These are phyloP conservation scores for Podila clonocystis DNA, from an alignment of 192 early-diverging fungal genomes.

Conservation along the genomic window DNA sequence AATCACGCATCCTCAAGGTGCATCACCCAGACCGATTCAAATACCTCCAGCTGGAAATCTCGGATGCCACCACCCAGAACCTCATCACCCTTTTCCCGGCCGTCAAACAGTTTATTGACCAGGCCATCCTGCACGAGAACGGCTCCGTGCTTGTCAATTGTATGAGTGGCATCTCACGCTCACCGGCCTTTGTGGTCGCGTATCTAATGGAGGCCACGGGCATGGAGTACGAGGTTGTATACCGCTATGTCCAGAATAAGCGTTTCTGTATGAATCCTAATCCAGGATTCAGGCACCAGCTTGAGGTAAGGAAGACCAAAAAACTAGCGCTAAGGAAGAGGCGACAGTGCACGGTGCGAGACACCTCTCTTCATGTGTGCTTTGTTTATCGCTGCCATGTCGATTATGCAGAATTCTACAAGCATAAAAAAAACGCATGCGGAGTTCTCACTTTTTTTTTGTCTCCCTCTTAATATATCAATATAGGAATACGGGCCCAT, in stretches of 20 bases:
- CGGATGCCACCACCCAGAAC: conserved; percentile 83
- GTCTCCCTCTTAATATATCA: neutral
- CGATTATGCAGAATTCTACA: too few species aligned
- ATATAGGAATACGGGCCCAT: conserved; percentile 85
- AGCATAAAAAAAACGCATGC: too few species aligned
- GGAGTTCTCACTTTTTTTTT: neutral
- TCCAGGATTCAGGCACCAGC: conserved; percentile 82
- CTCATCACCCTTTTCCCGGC: conserved; percentile 83
- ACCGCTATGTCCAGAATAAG: conserved; percentile 85
- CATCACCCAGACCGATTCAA: conserved; percentile 64
- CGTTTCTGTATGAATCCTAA: conserved; percentile 90
- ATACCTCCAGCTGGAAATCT: conserved; percentile 77
- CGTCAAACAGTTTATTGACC: conserved; percentile 66
- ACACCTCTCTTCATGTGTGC: too few species aligned
- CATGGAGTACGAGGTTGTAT: conserved; percentile 74
- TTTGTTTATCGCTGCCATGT: too few species aligned
- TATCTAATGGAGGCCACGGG: conserved; percentile 86
- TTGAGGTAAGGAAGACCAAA: conserved; percentile 66
- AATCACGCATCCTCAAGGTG: conserved; percentile 67
- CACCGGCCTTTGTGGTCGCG: conserved; percentile 87
- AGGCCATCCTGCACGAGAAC: conserved; percentile 47
- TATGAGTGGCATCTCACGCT: conserved; percentile 85
- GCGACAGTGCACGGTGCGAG: too few species aligned
- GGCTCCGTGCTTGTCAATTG: conserved; percentile 75
- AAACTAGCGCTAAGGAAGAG: too few species aligned